Conservation (phyloP, 2,329 filamentous ascomycete genomes). For the Alternaria sp. region DNA sequence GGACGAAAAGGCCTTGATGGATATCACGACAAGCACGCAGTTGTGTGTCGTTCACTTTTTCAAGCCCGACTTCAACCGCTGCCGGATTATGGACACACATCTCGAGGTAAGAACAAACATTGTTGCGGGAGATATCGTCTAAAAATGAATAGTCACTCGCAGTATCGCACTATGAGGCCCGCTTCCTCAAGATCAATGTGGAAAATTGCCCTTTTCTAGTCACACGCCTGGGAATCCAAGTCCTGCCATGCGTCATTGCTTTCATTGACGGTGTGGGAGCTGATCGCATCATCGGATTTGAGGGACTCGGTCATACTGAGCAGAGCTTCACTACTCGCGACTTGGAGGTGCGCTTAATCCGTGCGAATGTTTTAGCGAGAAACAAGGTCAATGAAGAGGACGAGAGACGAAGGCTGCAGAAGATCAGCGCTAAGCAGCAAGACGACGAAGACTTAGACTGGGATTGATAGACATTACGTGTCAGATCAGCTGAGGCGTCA, state of each 20-base stretch:
- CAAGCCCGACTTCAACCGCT: constrained; percentile 70
- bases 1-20: constrained; percentile 66
- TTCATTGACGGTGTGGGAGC: constrained; percentile 64
- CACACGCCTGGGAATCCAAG: constrained; percentile 64
- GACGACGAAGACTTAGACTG: constrained; percentile 62
- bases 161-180: constrained; percentile 65
- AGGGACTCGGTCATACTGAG: constrained; percentile 62
- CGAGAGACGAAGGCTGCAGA: constrained; percentile 36
- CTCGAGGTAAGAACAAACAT: constrained; percentile 52
- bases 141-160: constrained; percentile 55
- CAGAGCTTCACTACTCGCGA: constrained; percentile 64
- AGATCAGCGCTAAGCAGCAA: constrained; percentile 41
- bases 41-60: constrained; percentile 70
- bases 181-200: constrained; percentile 66
- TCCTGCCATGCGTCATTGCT: constrained; percentile 66
- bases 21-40: constrained; percentile 66
- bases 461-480: constrained; percentile 47
- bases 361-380: constrained; percentile 61
- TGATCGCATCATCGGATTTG: constrained; percentile 67
- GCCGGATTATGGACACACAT: constrained; percentile 68
- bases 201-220: constrained; percentile 68
- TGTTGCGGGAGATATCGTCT: neutral
- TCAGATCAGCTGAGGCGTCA: neutral
- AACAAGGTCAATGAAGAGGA: constrained; percentile 60
- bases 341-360: constrained; percentile 61